These are phyloP conservation scores for Zygoascus sp. DNA, from an alignment of 1,139 yeast species.

Conservation along the genomic window DNA sequence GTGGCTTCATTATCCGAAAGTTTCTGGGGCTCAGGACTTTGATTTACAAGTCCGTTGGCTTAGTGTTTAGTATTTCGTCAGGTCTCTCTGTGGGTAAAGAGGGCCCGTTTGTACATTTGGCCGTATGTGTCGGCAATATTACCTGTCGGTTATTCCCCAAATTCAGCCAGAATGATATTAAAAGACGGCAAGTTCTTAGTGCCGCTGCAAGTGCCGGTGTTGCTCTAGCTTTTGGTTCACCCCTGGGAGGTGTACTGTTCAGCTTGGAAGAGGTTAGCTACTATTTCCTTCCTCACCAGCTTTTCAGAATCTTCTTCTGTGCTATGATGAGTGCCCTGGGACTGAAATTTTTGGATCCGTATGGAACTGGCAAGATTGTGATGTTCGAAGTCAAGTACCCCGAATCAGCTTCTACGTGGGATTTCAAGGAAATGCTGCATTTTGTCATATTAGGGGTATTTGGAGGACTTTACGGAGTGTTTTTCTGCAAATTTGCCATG, in stretches of 20 bases:
- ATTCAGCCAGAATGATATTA: slow-evolving; percentile 48
- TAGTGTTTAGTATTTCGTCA: slow-evolving; percentile 58
- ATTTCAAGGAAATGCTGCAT: slow-evolving; percentile 43
- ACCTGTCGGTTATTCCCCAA: slow-evolving; percentile 49
- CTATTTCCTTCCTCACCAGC: slow-evolving; percentile 53
- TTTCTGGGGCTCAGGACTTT: slow-evolving; percentile 55
- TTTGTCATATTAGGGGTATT: slow-evolving; percentile 50
- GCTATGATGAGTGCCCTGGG: slow-evolving; percentile 56
- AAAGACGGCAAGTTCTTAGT: slow-evolving; percentile 54
- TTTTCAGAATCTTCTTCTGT: slow-evolving; percentile 57
- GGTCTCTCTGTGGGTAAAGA: slow-evolving; percentile 67
- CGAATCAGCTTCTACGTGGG: slow-evolving; percentile 46
- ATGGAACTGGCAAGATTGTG: slow-evolving; percentile 60
- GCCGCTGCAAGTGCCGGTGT: slow-evolving; percentile 70
- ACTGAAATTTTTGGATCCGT: slow-evolving; percentile 54
- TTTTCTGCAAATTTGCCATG: slow-evolving; percentile 45
- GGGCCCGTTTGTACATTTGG: slow-evolving; percentile 69
- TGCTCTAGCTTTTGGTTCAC: slow-evolving; percentile 66
- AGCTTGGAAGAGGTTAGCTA: slow-evolving; percentile 63
- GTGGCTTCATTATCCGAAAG: slow-evolving; percentile 38
- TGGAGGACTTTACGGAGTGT: slow-evolving; percentile 58
- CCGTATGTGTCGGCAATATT: slow-evolving; percentile 63
- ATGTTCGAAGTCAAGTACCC: slow-evolving; percentile 52
- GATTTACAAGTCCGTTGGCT: slow-evolving; percentile 47
- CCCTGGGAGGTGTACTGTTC: slow-evolving; percentile 64